Evolutionary conservation across 352 stramenopile species (phyloP).

Genomic region (Phytophthora gonapodyides): DNA sequence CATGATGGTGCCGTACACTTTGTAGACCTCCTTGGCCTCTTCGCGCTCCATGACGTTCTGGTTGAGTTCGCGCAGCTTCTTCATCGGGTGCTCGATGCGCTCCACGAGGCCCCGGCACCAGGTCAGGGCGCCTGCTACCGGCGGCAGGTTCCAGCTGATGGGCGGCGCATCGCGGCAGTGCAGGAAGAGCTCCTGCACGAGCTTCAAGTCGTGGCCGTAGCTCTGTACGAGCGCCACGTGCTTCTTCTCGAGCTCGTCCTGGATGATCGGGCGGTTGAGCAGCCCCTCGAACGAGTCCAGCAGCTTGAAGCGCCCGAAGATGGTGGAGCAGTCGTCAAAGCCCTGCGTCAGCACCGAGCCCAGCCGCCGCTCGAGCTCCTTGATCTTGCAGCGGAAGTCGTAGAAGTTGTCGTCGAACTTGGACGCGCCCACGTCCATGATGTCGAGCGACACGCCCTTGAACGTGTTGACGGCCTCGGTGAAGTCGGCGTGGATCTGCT

Average conservation of each 20-base stretch:
- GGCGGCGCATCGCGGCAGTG: conserved; percentile 92
- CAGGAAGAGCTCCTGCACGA: conserved; percentile 97
- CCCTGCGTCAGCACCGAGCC: conserved; percentile 96
- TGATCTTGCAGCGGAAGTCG: conserved; percentile 97
- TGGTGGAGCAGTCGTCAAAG: conserved; percentile 97
- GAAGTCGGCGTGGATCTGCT: conserved; percentile 97
- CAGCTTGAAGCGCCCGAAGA: conserved; percentile 98
- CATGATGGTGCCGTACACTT: conserved; percentile 96
- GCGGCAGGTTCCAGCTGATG: conserved; percentile 95
- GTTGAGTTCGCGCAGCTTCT: conserved; percentile 96
- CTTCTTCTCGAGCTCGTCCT: conserved; percentile 98
- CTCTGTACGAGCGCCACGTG: conserved; percentile 96
- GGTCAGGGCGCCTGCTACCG: conserved; percentile 94
- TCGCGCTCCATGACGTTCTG: conserved; percentile 97
- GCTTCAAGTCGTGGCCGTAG: conserved; percentile 96
- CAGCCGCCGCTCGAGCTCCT: conserved; percentile 97
- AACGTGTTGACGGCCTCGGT: conserved; percentile 93
- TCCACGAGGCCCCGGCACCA: conserved; percentile 97
- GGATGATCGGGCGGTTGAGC: conserved; percentile 95
- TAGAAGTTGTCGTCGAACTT: conserved; percentile 99
- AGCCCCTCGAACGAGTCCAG: conserved; percentile 97
- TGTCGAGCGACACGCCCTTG: conserved; percentile 96
- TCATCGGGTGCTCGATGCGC: conserved; percentile 97
- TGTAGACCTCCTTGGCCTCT: conserved; percentile 98
- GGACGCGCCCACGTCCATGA: conserved; percentile 97